Evolutionary conservation across 106 monocot species (phyloP).

Genomic region (Dioscorea zingiberensis): DNA sequence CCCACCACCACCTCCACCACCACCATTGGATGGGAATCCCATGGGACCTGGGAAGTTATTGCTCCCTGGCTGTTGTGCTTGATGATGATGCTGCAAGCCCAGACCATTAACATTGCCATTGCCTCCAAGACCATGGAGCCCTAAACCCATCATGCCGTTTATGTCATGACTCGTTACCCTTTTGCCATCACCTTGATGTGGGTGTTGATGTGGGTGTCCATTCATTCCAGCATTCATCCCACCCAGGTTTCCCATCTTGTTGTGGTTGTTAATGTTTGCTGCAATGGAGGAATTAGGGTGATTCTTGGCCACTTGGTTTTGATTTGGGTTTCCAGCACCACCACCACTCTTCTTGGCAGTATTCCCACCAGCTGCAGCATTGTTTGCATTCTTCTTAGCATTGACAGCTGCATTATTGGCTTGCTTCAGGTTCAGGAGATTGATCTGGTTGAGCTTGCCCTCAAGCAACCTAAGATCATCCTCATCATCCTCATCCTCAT

Average conservation of each 20-base stretch:
- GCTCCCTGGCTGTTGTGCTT: constrained; percentile 1
- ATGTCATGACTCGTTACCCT: constrained; percentile 18
- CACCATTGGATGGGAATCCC: neutral
- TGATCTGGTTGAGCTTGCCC: constrained; percentile 47
- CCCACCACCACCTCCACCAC: neutral
- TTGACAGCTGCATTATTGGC: constrained; percentile 4
- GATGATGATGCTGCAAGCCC: neutral
- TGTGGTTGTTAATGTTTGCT: constrained; percentile 11
- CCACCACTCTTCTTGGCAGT: neutral
- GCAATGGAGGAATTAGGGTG: constrained; percentile 14
- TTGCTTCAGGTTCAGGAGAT: constrained; percentile 21
- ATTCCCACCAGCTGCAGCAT: constrained; percentile 1
- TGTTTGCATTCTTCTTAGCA: constrained; percentile 14
- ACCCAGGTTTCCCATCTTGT: constrained; percentile 25
- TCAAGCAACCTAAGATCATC: constrained; percentile 29
- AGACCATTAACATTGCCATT: constrained; percentile 3
- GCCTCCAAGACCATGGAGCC: constrained; percentile 17
- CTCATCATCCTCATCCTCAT: constrained; percentile 40
- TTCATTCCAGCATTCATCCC: neutral
- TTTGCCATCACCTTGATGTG: neutral
- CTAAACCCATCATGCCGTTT: constrained; percentile 40
- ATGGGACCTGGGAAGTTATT: neutral
- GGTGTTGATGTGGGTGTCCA: neutral
- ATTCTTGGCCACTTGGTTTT: constrained; percentile 28
- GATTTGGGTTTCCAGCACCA: constrained; percentile 18